phyloP scores from a whole-genome alignment of 306 rosid genomes.

The Gynostemma pentaphyllum region DNA sequence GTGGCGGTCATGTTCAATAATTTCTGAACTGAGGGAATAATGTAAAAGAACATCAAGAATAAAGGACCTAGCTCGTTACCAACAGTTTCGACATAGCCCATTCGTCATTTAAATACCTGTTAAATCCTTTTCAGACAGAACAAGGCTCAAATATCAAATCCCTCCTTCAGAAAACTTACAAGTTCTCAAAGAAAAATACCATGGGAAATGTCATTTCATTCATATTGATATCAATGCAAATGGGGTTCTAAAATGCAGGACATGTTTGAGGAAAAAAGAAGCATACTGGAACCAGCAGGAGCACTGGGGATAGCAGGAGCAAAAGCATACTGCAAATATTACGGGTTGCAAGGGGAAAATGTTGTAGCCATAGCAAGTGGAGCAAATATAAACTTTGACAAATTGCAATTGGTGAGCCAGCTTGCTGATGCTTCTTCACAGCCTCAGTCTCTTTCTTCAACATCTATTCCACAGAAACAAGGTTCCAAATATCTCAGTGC shows the following conservation, averaged over 20 bases:
- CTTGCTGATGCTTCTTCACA: constrained; percentile 52
- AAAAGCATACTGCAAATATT: constrained; percentile 91
- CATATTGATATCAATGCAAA: constrained; percentile 6
- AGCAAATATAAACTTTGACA: constrained; percentile 97
- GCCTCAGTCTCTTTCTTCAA: too few species aligned
- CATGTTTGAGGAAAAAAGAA: constrained; percentile 91
- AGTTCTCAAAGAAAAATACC: neutral
- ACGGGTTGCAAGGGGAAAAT: constrained; percentile 71
- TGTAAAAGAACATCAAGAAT: too few species aligned
- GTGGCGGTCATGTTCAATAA: too few species aligned
- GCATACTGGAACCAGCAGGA: constrained; percentile 89
- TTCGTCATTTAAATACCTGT: too few species aligned
- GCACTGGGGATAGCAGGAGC: constrained; percentile 98
- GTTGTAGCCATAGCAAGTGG: constrained; percentile 86
- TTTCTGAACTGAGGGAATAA: too few species aligned
- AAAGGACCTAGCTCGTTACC: too few species aligned
- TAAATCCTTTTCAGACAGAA: too few species aligned
- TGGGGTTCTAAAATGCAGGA: constrained; percentile 27
- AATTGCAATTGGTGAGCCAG: constrained; percentile 74
- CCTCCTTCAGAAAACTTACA: too few species aligned
- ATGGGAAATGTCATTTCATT: constrained; percentile 9
- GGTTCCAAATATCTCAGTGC: too few species aligned
- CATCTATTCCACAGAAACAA: too few species aligned
- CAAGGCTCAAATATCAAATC: too few species aligned
- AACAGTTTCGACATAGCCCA: too few species aligned